Base-by-base conservation (phyloP, 2,329 filamentous ascomycete genomes). In the Saccharata proteae region DNA sequence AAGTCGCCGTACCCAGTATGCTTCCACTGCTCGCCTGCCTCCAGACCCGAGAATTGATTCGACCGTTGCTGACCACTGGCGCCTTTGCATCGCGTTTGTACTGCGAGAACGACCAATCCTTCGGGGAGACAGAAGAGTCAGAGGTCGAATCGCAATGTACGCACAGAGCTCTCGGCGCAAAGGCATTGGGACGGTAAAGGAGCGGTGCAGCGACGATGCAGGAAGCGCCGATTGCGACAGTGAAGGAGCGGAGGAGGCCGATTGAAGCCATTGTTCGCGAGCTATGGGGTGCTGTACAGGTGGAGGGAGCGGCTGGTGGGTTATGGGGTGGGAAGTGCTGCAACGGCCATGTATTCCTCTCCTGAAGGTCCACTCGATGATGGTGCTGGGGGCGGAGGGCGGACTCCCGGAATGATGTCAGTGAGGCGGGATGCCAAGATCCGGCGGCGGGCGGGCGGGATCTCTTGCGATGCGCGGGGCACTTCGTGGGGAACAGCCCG, bases 11-110 rank as follows among this genome's bases (percentile, higher is more conserved):
- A 59, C 55, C 63, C 17, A 61, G 40, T 37, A 66, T 60, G 36
- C 60, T 64, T 4, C 64, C 64, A 32, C 56, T 43, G 30, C 57
- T 62, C 26, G 67, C 44, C 41, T 67, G 62, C 30, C 56, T 48
- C 16, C 64, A 45, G 2, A 57, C 55, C 9, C 44, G 40, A 2
- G 56, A 51, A 37, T 65, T 65, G 15, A 57, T 39, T 1, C 49
- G 44, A 2, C 60, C 59, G 16, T 52, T 43, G 24, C 51, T 50
- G 36, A 48, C 47, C 2, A 61, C 40, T 1, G 60, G 59, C 10
- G 49, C 52, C 34, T 45, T 46, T 1, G 59, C 57, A 36, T 62
- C 54, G 6, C 39, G 40, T 19, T 55, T 40, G 24, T 62, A 62
- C 17, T 51, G 43, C 23, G 43, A 46, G 38, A 51, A 52, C 1